These are phyloP conservation scores for Brasilioporus rufonigricans DNA, from an alignment of 768 basidiomycete genomes.

Conservation along the genomic window DNA sequence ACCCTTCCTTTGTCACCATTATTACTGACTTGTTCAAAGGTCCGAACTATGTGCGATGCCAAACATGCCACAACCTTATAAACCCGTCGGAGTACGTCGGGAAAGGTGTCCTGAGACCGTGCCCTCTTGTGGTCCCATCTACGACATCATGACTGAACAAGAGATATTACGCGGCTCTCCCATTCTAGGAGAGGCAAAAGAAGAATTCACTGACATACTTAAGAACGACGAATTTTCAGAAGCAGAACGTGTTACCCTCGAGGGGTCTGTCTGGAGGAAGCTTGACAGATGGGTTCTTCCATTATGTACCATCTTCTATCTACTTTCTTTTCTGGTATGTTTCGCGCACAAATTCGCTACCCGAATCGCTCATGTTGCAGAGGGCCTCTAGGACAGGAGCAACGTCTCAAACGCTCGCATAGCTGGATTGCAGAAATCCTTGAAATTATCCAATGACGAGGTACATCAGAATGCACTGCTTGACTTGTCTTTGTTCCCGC, in stretches of 20 bases:
- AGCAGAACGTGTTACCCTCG: constrained; percentile 26
- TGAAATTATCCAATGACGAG: constrained; percentile 30
- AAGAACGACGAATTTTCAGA: constrained; percentile 12
- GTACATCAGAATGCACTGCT: constrained; percentile 5
- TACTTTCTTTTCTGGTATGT: constrained; percentile 54
- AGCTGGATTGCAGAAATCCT: constrained; percentile 56
- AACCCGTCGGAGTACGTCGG: too few relatives aligned
- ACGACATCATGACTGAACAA: neutral
- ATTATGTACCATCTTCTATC: constrained; percentile 47
- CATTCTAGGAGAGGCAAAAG: constrained; percentile 2
- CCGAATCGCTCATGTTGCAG: neutral
- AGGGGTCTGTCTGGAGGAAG: constrained; percentile 46
- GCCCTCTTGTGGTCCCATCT: neutral
- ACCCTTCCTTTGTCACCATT: too few relatives aligned
- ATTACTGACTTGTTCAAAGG: too few relatives aligned
- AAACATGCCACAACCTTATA: neutral
- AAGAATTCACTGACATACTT: constrained; percentile 2
- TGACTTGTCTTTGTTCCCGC: neutral
- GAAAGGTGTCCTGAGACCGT: too few relatives aligned
- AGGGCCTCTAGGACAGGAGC: constrained; percentile 30
- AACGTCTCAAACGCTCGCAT: constrained; percentile 62
- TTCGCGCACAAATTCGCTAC: neutral
- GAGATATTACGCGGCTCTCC: neutral
- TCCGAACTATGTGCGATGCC: neutral
- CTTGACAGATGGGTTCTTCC: constrained; percentile 49